Percentiles rank a stretch among this genome's conserved stretches.
Conservation (phyloP, 441 rosid species). For the Flueggea neowawraea region DNA sequence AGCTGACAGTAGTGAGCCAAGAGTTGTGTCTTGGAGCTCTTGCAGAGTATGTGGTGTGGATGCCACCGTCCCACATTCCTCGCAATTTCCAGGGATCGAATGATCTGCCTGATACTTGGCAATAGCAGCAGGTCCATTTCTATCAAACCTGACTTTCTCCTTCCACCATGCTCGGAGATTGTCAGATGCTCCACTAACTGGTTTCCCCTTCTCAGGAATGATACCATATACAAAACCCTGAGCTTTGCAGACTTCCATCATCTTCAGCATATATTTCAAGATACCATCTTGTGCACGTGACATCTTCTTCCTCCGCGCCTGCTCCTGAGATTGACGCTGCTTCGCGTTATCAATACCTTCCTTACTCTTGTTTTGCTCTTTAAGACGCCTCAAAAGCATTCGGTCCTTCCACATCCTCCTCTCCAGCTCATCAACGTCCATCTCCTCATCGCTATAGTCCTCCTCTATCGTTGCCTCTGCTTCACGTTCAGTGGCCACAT, state of each 20-base stretch:
- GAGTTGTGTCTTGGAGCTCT: constrained; percentile 62
- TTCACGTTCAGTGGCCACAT: constrained; percentile 25
- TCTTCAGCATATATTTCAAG: constrained; percentile 54
- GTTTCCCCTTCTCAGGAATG: constrained; percentile 66
- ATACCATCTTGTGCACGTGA: constrained; percentile 62
- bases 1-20: constrained; percentile 57
- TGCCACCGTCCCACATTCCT: constrained; percentile 18
- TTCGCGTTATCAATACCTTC: constrained; percentile 29
- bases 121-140: constrained; percentile 61
- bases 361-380: constrained; percentile 37
- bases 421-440: constrained; percentile 52
- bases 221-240: constrained; percentile 64
- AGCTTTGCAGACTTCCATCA: constrained; percentile 67
- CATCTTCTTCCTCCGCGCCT: constrained; percentile 66
- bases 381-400: constrained; percentile 38
- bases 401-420: constrained; percentile 60
- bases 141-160: constrained; percentile 57
- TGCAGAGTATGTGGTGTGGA: constrained; percentile 40
- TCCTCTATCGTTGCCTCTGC: constrained; percentile 29
- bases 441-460: constrained; percentile 39
- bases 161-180: constrained; percentile 70
- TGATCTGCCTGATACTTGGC: constrained; percentile 41
- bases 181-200: constrained; percentile 58
- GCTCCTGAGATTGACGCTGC: constrained; percentile 52
- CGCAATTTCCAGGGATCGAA: constrained; percentile 24